Evolutionary conservation across 225 moss, liverwort and hornwort species (phyloP), one percentile per base, ranked within the genome.

Genomic region (Bryum argenteum): DNA sequence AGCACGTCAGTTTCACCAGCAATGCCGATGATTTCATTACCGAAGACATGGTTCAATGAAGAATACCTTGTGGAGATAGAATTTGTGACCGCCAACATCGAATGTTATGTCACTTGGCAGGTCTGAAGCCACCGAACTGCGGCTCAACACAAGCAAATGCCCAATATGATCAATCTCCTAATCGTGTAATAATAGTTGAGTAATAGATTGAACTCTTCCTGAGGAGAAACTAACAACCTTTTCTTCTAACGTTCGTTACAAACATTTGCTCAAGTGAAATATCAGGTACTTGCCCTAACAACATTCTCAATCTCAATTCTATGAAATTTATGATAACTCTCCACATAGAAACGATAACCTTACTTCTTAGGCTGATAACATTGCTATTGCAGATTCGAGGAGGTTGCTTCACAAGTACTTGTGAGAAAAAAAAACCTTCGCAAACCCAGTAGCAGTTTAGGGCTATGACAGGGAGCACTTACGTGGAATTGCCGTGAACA

Each of bases 21-120:
- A 33, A 33, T 33, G 33, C 7, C 7, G 33, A 33, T 33, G 33
- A 33, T 4, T 33, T 6, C 7, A 2, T 5, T 6, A 33, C 33
- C 33, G n/a, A n/a, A n/a, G n/a, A n/a, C n/a, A n/a, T n/a, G 48
- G 60, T 67, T 23, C 21, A 65, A n/a, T 33, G 19, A 54, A 39
- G 69, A 53, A 18, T 83, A 94, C 94, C 92, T 95, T 95, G 80
- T 95, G 95, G 73, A 95, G 95, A 70, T 81, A 84, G 74, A 95
- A 81, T 65, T 81, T 87, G 53, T 69, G 87, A 56, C 82, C 90
- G 13, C 79, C 78, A 56, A 91, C 82, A 62, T 81, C 77, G 10
- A 92, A 77, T 8, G 89, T 87, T 37, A 95, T 79, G 67, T 95
- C 95, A 73, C 95, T 95, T n/a, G 87, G 82, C 44, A 95, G 81